Percentiles rank a stretch among this genome's conserved stretches.
Conservation (phyloP, 352 stramenopile species). For the Phytophthora fragariae region DNA sequence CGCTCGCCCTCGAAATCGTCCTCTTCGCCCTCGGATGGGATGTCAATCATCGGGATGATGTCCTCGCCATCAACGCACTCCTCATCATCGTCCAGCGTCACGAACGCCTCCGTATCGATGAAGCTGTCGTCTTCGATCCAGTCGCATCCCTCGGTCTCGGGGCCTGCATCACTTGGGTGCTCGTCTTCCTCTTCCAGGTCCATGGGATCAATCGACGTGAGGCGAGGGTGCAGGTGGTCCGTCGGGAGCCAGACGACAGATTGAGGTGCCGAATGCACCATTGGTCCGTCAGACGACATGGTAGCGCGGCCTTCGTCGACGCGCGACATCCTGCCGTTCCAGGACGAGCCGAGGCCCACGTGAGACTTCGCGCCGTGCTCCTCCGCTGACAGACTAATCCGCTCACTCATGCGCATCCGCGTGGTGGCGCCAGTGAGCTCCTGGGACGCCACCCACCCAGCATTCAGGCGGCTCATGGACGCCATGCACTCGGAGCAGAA, state of each 20-base stretch:
- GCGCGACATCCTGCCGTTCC: constrained; percentile 34
- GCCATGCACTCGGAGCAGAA: constrained; percentile 65
- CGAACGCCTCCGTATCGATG: constrained; percentile 42
- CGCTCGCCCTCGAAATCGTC: constrained; percentile 39
- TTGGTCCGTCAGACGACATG: constrained; percentile 43
- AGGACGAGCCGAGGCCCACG: constrained; percentile 20
- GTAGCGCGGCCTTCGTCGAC: constrained; percentile 43
- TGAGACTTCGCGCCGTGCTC: constrained; percentile 22
- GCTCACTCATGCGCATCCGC: constrained; percentile 26
- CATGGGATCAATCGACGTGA: constrained; percentile 27
- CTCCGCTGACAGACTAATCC: constrained; percentile 26
- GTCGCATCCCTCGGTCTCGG: constrained; percentile 21
- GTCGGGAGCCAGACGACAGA: constrained; percentile 42
- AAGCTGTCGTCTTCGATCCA: constrained; percentile 36
- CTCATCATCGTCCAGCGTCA: constrained; percentile 39
- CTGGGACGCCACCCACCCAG: constrained; percentile 62
- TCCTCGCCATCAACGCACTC: constrained; percentile 24
- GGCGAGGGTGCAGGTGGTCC: constrained; percentile 34
- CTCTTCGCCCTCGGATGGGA: constrained; percentile 44
- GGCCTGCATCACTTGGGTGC: constrained; percentile 1
- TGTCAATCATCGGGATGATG: constrained; percentile 50
- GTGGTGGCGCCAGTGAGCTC: constrained; percentile 45
- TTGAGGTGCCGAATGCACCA: constrained; percentile 22
- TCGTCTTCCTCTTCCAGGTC: constrained; percentile 22
- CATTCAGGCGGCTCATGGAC: constrained; percentile 53